Percentiles rank a stretch among this genome's conserved stretches.
phyloP scores from a whole-genome alignment of 108 stramenopile genomes.

The Pseudonitzschia pungens region DNA sequence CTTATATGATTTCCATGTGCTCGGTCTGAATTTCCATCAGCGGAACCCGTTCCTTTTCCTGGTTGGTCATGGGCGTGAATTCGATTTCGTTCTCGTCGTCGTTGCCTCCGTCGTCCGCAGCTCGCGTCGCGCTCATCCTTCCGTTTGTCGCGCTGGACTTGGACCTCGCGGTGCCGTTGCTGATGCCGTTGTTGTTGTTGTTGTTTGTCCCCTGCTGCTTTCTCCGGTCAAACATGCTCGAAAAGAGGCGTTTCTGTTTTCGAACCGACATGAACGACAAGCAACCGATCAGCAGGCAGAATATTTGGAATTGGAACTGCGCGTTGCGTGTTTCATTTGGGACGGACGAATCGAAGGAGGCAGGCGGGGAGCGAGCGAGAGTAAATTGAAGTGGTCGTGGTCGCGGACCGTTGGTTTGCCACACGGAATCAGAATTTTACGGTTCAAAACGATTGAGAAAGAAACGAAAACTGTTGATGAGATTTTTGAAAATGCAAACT shows the following conservation, averaged over 20 bases:
- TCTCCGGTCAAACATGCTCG: constrained; percentile 37
- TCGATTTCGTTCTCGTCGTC: constrained; percentile 25
- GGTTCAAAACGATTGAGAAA: too few relatives aligned
- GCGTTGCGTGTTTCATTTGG: background rate
- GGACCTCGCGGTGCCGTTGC: background rate
- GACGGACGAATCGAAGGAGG: background rate
- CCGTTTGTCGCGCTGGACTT: background rate
- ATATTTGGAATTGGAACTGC: constrained; percentile 25
- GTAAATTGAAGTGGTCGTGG: too few relatives aligned
- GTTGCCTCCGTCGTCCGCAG: too few relatives aligned
- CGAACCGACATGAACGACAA: constrained; percentile 24
- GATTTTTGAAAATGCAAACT: too few relatives aligned
- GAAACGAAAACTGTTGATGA: too few relatives aligned
- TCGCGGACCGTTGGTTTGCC: background rate
- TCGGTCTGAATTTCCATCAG: constrained; percentile 21
- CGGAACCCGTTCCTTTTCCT: constrained; percentile 14
- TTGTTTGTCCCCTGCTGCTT: constrained; percentile 3
- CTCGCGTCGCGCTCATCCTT: too few relatives aligned
- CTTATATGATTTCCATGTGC: constrained; percentile 21
- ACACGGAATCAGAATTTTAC: too few relatives aligned
- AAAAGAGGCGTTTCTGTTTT: constrained; percentile 17
- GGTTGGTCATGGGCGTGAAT: constrained; percentile 18
- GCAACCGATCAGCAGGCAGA: constrained; percentile 28
- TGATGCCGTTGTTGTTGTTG: background rate
- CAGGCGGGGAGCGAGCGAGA: too few relatives aligned